Evolutionary conservation across 2,329 filamentous ascomycete genomes (phyloP).

Genomic region (Hymenoscyphus fraxineus): DNA sequence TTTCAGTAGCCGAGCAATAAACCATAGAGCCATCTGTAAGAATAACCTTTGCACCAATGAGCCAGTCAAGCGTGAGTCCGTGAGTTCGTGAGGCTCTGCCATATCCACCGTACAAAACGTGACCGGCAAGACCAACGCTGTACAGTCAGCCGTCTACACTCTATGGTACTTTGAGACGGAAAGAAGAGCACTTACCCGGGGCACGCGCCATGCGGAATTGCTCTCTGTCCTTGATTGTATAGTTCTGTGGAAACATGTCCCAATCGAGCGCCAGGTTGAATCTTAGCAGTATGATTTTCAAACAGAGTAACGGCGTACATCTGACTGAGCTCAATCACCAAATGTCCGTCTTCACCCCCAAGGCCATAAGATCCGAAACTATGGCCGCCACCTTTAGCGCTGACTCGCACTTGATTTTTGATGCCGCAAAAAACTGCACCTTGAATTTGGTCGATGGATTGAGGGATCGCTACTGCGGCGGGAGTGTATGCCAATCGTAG

Average conservation of each 20-base stretch:
- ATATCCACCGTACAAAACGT: too few relatives aligned
- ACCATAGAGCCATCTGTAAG: too few relatives aligned
- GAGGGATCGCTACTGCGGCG: slow-evolving; percentile 13
- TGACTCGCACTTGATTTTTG: slow-evolving; percentile 41
- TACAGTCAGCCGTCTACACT: too few relatives aligned
- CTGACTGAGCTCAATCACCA: slow-evolving; percentile 51
- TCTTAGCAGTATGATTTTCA: slow-evolving; percentile 9
- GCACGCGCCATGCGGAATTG: slow-evolving; percentile 44
- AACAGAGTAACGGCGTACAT: slow-evolving; percentile 51
- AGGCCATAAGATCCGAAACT: slow-evolving; percentile 44
- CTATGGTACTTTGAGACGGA: too few relatives aligned
- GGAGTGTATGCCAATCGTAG: slow-evolving; percentile 13
- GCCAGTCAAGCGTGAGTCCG: too few relatives aligned
- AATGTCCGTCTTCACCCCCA: slow-evolving; percentile 46
- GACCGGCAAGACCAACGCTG: too few relatives aligned
- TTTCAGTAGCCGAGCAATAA: too few relatives aligned
- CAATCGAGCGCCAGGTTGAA: slow-evolving; percentile 39
- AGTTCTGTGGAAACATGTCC: slow-evolving; percentile 42
- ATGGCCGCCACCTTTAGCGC: slow-evolving; percentile 49
- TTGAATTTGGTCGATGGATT: slow-evolving; percentile 36
- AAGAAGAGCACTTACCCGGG: too few relatives aligned
- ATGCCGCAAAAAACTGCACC: slow-evolving; percentile 44
- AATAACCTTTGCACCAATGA: too few relatives aligned
- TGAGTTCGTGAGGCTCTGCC: too few relatives aligned
- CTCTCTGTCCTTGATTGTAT: slow-evolving; percentile 35